Evolutionary conservation across 2,329 filamentous ascomycete species (phyloP), one percentile per base, ranked within the genome.

Genomic region (Aspergillus latus): DNA sequence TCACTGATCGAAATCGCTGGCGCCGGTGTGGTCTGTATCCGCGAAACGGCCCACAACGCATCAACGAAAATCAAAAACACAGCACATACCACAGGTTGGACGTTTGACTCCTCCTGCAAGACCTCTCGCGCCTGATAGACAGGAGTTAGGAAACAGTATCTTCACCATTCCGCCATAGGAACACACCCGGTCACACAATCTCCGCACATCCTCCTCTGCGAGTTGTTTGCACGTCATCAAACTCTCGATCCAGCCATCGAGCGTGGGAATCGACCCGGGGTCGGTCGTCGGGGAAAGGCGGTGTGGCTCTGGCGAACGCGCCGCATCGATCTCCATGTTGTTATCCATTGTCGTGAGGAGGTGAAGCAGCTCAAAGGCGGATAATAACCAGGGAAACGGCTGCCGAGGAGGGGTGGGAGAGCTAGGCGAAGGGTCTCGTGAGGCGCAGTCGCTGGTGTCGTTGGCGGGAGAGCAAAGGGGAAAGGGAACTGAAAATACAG

Each of bases 201-300:
- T 88, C 80, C 96, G 91, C 61, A 99, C 94, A 74, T 99, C 94
- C 64, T 85, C 82, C 81, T 99, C 94, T 60, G 90, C 86, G 76
- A 99, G 83, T 83, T 97, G 94, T 82, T 99, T 99, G 89, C 94
- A 99, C 73, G 80, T 87, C 93, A 99, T 97, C 78, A 99, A 82
- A 80, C 84, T 92, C 83, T 97, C 93, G 74, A 99, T 97, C 94
- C 94, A 99, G 72, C 92, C 92, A 74, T 99, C 94, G 62, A 99
- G 83, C 59, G 91, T 96, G 60, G 89, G 87, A 80, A 96, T 94
- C 66, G 92, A 90, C 59, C 92, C 87, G 54, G 93, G 89, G 79
- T 97, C 94, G 69, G 86, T 83, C 54, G 86, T 80, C 49, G 91
- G 85, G 58, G 88, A 85, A 67, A 96, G 78, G 72, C 88, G 88